Conservation (phyloP, 257 asterid species). For the Osmanthus fragrans region DNA sequence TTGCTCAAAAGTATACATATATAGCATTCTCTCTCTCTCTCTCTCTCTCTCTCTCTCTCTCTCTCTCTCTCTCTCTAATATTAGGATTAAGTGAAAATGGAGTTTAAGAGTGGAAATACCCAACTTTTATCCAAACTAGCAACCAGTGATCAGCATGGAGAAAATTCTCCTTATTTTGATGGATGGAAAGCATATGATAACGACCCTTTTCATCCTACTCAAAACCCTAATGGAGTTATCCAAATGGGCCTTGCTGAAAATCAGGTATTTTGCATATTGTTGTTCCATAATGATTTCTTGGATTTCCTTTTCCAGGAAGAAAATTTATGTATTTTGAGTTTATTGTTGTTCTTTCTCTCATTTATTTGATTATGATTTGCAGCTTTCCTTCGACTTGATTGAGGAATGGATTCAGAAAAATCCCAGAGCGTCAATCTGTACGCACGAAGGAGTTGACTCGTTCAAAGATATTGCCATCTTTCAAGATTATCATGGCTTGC, state of each 20-base stretch:
- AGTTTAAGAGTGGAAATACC: conserved; percentile 17
- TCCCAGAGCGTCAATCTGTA: conserved; percentile 72
- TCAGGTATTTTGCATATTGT: conserved; percentile 40
- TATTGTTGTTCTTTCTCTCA: neutral
- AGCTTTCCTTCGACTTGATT: conserved; percentile 60
- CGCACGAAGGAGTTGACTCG: conserved; percentile 49
- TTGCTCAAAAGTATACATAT: neutral
- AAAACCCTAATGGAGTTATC: conserved; percentile 71
- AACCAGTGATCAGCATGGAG: conserved; percentile 66
- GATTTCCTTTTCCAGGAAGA: neutral
- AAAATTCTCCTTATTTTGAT: conserved; percentile 78
- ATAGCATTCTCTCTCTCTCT: no score
- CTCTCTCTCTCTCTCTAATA: neutral
- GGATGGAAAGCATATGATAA: conserved; percentile 88
- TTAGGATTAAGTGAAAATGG: conserved; percentile 31
- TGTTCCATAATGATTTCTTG: neutral
- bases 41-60: no score
- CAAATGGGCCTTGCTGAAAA: conserved; percentile 97
- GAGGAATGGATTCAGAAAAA: conserved; percentile 66
- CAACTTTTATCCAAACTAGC: conserved; percentile 59
- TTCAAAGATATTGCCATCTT: conserved; percentile 58
- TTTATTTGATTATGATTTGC: conserved; percentile 19
- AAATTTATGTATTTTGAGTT: neutral
- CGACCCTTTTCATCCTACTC: conserved; percentile 67
- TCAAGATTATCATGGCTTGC: conserved; percentile 89